Conservation (phyloP, 257 asterid species). For the Handroanthus guayacan region DNA sequence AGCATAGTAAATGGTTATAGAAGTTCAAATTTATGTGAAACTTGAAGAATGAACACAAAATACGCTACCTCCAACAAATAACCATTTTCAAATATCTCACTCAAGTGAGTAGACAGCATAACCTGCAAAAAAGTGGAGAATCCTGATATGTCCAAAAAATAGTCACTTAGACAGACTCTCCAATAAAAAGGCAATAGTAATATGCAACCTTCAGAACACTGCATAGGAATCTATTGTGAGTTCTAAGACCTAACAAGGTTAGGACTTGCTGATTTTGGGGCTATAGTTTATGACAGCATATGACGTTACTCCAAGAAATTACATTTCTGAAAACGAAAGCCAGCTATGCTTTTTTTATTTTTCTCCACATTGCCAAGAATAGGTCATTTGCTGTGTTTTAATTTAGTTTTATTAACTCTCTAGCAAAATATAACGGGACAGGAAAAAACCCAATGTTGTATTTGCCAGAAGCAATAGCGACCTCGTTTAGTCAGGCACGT, state of each 20-base stretch:
- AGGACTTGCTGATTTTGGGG: not conserved
- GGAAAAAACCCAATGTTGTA: not conserved
- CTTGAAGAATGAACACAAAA: conserved; percentile 33
- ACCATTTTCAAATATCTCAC: conserved; percentile 83
- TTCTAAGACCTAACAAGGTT: not conserved
- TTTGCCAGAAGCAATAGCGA: conserved; percentile 28
- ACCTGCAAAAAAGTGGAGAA: conserved; percentile 64
- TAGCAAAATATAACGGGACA: not conserved
- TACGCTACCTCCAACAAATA: conserved; percentile 70
- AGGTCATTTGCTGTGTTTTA: conserved; percentile 20
- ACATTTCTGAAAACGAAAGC: not conserved
- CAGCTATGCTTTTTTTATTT: conserved; percentile 9
- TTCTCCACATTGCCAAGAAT: conserved; percentile 12
- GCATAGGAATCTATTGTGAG: conserved; percentile 9
- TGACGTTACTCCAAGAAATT: conserved; percentile 12
- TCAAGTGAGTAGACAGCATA: conserved; percentile 89
- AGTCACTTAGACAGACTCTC: conserved; percentile 9
- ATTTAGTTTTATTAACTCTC: not conserved
- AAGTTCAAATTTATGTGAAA: conserved; percentile 33
- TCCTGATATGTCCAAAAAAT: conserved; percentile 22
- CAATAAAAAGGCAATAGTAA: not conserved
- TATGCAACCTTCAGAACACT: conserved; percentile 6
- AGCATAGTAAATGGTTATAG: conserved; percentile 28
- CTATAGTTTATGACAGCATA: conserved; percentile 13
- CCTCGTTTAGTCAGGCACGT: conserved; percentile 18